Evolutionary conservation across 2,329 filamentous ascomycete species (phyloP).

Genomic region (Teratosphaeria nubilosa): DNA sequence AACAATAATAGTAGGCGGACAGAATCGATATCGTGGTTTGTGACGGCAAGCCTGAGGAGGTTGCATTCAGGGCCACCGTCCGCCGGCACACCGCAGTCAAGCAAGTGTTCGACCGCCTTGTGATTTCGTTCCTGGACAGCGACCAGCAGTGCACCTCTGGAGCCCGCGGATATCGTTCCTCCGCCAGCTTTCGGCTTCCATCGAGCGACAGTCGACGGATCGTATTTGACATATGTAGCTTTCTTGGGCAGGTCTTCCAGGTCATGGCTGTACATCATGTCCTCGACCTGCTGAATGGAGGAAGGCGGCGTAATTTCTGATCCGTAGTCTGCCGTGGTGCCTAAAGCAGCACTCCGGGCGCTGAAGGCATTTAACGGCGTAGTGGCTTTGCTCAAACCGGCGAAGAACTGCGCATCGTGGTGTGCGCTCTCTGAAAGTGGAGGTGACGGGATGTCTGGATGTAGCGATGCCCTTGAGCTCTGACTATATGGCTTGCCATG

Average conservation of each 20-base stretch:
- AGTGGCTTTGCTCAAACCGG: neutral
- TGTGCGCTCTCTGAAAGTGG: neutral
- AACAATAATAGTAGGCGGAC: conserved; percentile 50
- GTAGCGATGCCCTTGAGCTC: neutral
- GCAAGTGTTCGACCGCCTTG: conserved; percentile 20
- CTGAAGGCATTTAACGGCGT: conserved; percentile 5
- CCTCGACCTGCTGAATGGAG: conserved; percentile 8
- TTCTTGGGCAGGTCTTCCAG: conserved; percentile 32
- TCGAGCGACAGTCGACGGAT: conserved; percentile 13
- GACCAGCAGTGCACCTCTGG: conserved; percentile 31
- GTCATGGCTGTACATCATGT: conserved; percentile 20
- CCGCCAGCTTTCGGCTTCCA: conserved; percentile 10
- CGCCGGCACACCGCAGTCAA: conserved; percentile 16
- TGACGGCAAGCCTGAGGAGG: conserved; percentile 15
- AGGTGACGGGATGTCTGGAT: neutral
- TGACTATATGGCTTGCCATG: neutral
- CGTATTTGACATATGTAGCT: conserved; percentile 40
- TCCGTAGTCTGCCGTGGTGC: conserved; percentile 1
- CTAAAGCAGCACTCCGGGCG: conserved; percentile 9
- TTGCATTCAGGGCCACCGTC: conserved; percentile 1
- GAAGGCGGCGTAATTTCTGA: conserved; percentile 15
- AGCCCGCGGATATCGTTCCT: conserved; percentile 21
- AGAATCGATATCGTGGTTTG: conserved; percentile 17
- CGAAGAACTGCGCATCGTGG: neutral
- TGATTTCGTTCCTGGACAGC: conserved; percentile 20